Percentiles rank a stretch among this genome's conserved stretches.
Conservation (phyloP, 352 stramenopile genomes). For the Phytophthora pistaciae region DNA sequence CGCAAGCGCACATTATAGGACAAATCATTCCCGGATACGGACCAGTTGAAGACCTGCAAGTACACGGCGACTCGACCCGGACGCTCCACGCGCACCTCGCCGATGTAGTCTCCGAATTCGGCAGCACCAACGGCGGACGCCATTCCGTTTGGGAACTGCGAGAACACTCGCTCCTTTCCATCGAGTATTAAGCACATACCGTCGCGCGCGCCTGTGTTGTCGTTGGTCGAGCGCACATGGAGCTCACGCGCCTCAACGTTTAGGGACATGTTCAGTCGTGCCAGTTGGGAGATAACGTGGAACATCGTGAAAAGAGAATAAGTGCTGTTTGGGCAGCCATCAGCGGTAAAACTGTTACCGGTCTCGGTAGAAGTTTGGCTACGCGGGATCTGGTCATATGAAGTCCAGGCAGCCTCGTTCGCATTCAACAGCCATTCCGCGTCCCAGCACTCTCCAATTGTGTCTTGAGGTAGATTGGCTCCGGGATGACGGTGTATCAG, state of each 20-base stretch:
- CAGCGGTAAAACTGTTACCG: too few relatives aligned
- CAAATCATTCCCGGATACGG: slow-evolving; percentile 13
- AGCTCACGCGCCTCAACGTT: slow-evolving; percentile 36
- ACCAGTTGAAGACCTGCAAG: slow-evolving; percentile 46
- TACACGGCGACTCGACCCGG: slow-evolving; percentile 45
- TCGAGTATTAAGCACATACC: slow-evolving; percentile 51
- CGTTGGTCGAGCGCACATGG: slow-evolving; percentile 31
- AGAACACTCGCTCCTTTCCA: slow-evolving; percentile 56
- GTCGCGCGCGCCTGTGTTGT: slow-evolving; percentile 17
- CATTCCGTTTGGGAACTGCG: slow-evolving; percentile 48
- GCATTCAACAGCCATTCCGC: slow-evolving; percentile 51
- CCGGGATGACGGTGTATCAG: too few relatives aligned
- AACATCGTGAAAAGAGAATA: slow-evolving; percentile 34
- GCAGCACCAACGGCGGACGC: slow-evolving; percentile 21
- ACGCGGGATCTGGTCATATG: background rate
- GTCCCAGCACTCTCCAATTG: slow-evolving; percentile 30
- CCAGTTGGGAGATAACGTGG: slow-evolving; percentile 45
- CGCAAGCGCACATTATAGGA: slow-evolving; percentile 47
- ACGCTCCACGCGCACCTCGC: slow-evolving; percentile 41
- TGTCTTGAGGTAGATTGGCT: too few relatives aligned
- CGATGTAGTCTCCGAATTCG: slow-evolving; percentile 57
- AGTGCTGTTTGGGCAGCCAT: background rate
- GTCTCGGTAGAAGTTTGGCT: too few relatives aligned
- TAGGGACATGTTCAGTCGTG: slow-evolving; percentile 37
- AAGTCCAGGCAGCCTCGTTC: slow-evolving; percentile 48